Base-by-base conservation (phyloP, 495 filamentous ascomycete genomes). In the Xylaria intraflava region DNA sequence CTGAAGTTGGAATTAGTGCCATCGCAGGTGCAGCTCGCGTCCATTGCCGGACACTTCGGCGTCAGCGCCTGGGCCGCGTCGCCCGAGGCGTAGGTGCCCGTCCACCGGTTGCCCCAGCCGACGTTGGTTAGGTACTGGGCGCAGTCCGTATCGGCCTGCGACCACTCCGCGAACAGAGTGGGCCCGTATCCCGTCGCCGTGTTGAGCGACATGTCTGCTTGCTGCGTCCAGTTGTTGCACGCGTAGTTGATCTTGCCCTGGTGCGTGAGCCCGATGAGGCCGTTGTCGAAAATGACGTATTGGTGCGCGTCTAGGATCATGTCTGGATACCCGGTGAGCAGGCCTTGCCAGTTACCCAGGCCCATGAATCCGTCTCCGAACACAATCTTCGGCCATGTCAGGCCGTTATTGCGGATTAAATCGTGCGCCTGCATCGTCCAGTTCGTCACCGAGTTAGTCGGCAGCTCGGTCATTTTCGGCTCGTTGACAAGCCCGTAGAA, bases 81-180 rank as follows among this genome's bases (percentile, higher is more conserved):
- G 44, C 75, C 78, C 5, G 80, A 82, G 46, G 72, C 59, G 53
- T 70, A 69, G 1, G 88, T 92, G 33, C 94, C 94, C 66, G 88
- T 84, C 94, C 94, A 99, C 41, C 94, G 83, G 46, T 84, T 88
- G 49, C 94, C 94, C 56, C 81, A 77, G 58, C 85, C 86, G 46
- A 96, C 89, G 67, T 96, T 90, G 68, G 95, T 97, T 53, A 99
- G 78, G 62, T 90, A 83, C 58, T 78, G 57, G 2, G 89, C 82
- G 72, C 94, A 99, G 72, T 99, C 94, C 11, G 94, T 97, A 65
- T 99, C 94, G 39, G 94, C 92, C 77, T 97, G 93, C 3, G 85
- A 89, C 89, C 90, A 99, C 78, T 99, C 94, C 61, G 92, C 94
- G 66, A 92, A 89, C 48, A 97, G 83, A n/a, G 91, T 96, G 5